phyloP scores from a whole-genome alignment of 2,329 filamentous ascomycete genomes.

The Exserohilum turcica region DNA sequence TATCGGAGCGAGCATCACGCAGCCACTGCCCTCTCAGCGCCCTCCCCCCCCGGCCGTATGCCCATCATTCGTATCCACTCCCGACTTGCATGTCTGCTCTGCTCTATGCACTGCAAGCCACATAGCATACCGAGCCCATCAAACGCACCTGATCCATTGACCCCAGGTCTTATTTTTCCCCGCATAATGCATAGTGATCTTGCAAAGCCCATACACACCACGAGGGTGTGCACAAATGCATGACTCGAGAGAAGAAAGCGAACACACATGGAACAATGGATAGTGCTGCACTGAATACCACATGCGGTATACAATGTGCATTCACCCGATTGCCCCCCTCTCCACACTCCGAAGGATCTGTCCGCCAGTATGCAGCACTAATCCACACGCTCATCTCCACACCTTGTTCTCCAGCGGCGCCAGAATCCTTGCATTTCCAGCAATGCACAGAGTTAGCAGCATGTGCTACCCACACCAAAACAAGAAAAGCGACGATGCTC shows the following conservation, averaged over 20 bases:
- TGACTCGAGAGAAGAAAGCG: neutral
- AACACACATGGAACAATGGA: neutral
- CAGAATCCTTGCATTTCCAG: neutral
- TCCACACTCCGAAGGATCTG: constrained; percentile 3
- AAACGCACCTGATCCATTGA: neutral
- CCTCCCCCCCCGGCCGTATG: neutral
- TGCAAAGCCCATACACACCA: neutral
- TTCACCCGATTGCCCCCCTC: neutral
- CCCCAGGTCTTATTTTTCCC: constrained; percentile 5
- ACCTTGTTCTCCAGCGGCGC: neutral
- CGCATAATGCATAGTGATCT: constrained; percentile 14
- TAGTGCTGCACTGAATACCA: neutral
- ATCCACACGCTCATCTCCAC: neutral
- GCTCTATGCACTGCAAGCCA: constrained; percentile 1
- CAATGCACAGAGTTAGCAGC: neutral
- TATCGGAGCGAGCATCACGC: constrained; percentile 6
- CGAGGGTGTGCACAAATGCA: constrained; percentile 1
- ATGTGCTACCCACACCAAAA: neutral
- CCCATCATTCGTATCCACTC: neutral
- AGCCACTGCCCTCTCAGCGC: neutral
- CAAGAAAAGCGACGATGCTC: neutral
- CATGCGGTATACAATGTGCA: neutral
- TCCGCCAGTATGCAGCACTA: neutral
- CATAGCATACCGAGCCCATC: constrained; percentile 8
- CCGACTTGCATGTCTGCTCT: constrained; percentile 3